Evolutionary conservation across 768 basidiomycete genomes (phyloP).

Genomic region (Tylopilus cervinicoccineus): DNA sequence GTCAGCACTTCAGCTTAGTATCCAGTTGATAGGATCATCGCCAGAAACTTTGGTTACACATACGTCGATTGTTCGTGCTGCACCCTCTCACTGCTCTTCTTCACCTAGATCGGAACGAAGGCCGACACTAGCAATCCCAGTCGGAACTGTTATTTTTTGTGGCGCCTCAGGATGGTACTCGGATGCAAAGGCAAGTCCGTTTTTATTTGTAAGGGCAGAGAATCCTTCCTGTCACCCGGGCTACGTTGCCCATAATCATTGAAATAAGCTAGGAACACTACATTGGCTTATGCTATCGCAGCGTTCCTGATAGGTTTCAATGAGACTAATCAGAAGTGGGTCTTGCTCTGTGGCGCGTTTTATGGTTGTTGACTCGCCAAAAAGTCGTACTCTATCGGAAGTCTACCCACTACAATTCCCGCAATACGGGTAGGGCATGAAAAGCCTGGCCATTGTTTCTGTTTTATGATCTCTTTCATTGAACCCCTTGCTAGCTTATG

Average conservation of each 20-base stretch:
- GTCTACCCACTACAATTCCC: slow-evolving; percentile 27
- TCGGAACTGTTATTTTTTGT: slow-evolving; percentile 23
- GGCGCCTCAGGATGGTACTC: slow-evolving; percentile 21
- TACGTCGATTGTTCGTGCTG: not conserved
- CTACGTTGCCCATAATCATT: too few relatives aligned
- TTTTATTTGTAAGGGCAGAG: not conserved
- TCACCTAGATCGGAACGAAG: slow-evolving; percentile 1
- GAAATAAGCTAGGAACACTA: too few relatives aligned
- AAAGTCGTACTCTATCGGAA: slow-evolving; percentile 19
- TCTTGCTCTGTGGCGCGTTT: not conserved
- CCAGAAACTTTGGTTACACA: slow-evolving; percentile 20
- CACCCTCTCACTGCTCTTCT: not conserved
- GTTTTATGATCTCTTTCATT: not conserved
- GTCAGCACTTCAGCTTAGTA: too few relatives aligned
- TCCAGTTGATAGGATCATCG: slow-evolving; percentile 13
- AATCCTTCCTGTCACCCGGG: too few relatives aligned
- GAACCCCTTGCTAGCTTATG: slow-evolving; percentile 8
- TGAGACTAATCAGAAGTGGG: slow-evolving; percentile 1
- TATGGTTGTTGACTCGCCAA: not conserved
- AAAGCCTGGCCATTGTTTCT: slow-evolving; percentile 14
- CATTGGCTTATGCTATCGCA: too few relatives aligned
- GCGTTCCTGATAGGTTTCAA: slow-evolving; percentile 25
- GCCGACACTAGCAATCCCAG: slow-evolving; percentile 18
- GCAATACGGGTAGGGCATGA: slow-evolving; percentile 24
- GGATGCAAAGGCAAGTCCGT: slow-evolving; percentile 13